Base-by-base conservation (phyloP, 164 flowering plant genomes). In the Pachysandra terminalis region DNA sequence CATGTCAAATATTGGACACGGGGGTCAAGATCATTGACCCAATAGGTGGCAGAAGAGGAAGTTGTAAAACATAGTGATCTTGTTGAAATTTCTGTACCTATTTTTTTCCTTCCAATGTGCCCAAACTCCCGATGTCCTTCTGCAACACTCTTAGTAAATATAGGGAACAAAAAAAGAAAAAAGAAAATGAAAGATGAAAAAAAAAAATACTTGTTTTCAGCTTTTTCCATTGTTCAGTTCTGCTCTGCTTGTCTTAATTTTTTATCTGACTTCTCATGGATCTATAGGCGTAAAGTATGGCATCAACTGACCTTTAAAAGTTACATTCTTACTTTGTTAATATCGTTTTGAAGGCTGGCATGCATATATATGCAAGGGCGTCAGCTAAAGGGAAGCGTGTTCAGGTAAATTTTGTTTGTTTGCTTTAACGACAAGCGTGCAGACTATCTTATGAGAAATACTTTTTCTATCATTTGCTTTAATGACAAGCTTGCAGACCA, bases 311-410 rank as follows among this genome's bases (percentile, higher is more conserved):
- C 15, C 51, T 45, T 12, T 45, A 5, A 3, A 26, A 64, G 22
- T 66, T 66, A 7, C 3, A 22, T 66, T 56, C 45, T 59, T 45
- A 45, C 51, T 45, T 74, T 23, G 52, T 60, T 55, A 3, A 13
- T 77, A 12, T 64, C 21, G 25, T 62, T 59, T 61, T 69, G 56
- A 45, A 94, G 98, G 96, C 94, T 80, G 96, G 99, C 40, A 83
- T 85, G 93, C 96, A 90, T 71, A 89, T 95, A 63, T 89, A 89
- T 75, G 37, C 87, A 65, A 84, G 97, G 76, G 99, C 90, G 63
- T 81, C 99, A 48, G 93, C 96, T 25, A 92, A 82, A 73, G 99
- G 96, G 60, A 92, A 95, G 72, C 99, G 94, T 64, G 86, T 90
- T 70, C 99, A 95, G 96, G 98, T 87, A 62, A 59, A 12, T n/a